Conservation (phyloP, 495 filamentous ascomycete genomes). For the Penicillium salamii region DNA sequence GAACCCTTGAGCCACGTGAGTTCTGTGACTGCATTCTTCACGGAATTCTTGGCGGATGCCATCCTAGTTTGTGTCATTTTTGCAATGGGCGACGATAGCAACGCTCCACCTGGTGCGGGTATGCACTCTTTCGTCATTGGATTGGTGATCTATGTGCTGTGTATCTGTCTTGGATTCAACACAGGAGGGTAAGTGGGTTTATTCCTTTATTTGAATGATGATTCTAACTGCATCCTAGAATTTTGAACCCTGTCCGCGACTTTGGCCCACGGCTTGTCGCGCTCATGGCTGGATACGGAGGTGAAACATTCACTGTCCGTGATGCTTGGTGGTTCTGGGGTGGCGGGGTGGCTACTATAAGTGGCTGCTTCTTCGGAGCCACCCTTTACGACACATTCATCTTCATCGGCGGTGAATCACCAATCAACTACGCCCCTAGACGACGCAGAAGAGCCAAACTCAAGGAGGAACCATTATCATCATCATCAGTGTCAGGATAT, state of each 20-base stretch:
- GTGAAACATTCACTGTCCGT: slow-evolving; percentile 18
- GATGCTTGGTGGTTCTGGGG: slow-evolving; percentile 58
- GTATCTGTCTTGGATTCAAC: slow-evolving; percentile 17
- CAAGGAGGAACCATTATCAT: not conserved
- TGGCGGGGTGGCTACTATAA: slow-evolving; percentile 47
- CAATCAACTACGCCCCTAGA: slow-evolving; percentile 36
- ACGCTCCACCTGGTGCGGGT: slow-evolving; percentile 40
- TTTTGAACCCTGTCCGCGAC: slow-evolving; percentile 56
- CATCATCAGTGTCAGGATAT: too few relatives aligned
- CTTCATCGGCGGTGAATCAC: slow-evolving; percentile 46
- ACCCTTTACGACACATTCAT: slow-evolving; percentile 51
- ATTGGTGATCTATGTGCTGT: slow-evolving; percentile 33
- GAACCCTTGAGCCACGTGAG: not conserved
- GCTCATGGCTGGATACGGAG: slow-evolving; percentile 52
- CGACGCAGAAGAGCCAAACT: slow-evolving; percentile 1
- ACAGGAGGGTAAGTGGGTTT: slow-evolving; percentile 20
- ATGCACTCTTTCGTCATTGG: slow-evolving; percentile 51
- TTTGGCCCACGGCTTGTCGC: slow-evolving; percentile 55
- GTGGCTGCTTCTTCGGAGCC: slow-evolving; percentile 45
- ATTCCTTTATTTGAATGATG: slow-evolving; percentile 24
- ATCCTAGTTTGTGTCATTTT: slow-evolving; percentile 55
- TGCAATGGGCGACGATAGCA: slow-evolving; percentile 51
- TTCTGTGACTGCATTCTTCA: slow-evolving; percentile 35
- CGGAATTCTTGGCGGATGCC: slow-evolving; percentile 51
- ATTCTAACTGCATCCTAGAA: slow-evolving; percentile 42